phyloP scores from a whole-genome alignment of 1,139 yeast species.

The Geotrichum citri-aurantii region DNA sequence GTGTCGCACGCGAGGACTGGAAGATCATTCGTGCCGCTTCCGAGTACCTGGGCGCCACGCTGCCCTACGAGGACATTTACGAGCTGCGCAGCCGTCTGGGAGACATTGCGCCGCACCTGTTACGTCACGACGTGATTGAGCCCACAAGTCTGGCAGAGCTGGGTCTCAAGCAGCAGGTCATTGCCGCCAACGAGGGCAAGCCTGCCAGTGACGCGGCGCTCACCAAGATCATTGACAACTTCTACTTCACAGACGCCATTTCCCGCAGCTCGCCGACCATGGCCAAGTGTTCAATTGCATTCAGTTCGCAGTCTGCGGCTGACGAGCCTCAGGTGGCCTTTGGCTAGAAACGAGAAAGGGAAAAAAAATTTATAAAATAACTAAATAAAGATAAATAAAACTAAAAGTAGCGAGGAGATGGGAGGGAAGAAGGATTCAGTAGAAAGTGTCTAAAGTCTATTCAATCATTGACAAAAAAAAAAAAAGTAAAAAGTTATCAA shows the following conservation, averaged over 20 bases:
- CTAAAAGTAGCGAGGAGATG: no score
- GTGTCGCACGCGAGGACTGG: slow-evolving; percentile 92
- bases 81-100: slow-evolving; percentile 66
- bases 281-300: slow-evolving; percentile 62
- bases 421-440: no score
- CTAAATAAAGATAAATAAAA: no score
- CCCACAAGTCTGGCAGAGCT: slow-evolving; percentile 52
- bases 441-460: no score
- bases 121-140: slow-evolving; percentile 71
- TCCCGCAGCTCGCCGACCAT: slow-evolving; percentile 84
- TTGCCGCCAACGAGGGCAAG: slow-evolving; percentile 39
- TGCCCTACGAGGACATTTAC: slow-evolving; percentile 73
- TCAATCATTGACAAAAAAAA: no score
- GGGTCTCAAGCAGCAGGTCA: slow-evolving; percentile 48
- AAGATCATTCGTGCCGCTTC: slow-evolving; percentile 77
- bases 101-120: slow-evolving; percentile 76
- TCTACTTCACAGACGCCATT: slow-evolving; percentile 82
- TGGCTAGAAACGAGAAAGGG: not conserved
- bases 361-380: no score
- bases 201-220: slow-evolving; percentile 46
- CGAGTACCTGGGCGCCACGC: slow-evolving; percentile 63
- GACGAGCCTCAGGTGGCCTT: not conserved
- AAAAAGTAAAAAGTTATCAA: no score
- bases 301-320: slow-evolving; percentile 17
- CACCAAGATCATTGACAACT: slow-evolving; percentile 65